Percentiles rank a stretch among this genome's conserved stretches.
phyloP scores from a whole-genome alignment of 352 stramenopile genomes.

The Globisporangium solare region DNA sequence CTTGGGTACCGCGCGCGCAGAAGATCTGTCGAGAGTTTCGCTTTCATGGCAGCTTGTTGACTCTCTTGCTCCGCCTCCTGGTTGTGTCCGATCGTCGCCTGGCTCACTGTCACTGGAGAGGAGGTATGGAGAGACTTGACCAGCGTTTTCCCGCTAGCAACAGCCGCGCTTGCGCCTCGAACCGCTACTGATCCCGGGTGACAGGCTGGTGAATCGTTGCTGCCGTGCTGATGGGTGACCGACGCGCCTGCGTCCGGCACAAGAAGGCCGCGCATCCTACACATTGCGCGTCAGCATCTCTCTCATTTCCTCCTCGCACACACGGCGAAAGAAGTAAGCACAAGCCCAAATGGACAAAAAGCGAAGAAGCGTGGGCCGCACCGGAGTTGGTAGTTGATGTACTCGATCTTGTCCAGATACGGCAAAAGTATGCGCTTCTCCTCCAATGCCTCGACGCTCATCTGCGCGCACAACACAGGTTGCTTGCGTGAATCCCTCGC shows the following conservation, averaged over 20 bases:
- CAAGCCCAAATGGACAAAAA: not conserved
- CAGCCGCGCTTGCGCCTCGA: not conserved
- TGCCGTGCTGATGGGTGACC: too few relatives aligned
- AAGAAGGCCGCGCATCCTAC: not conserved
- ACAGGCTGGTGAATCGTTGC: too few relatives aligned
- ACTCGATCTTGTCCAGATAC: slow-evolving; percentile 86
- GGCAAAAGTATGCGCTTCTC: slow-evolving; percentile 82
- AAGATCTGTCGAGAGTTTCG: slow-evolving; percentile 20
- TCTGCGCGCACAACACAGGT: slow-evolving; percentile 10
- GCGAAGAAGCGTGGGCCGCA: slow-evolving; percentile 16
- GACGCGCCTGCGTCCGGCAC: not conserved
- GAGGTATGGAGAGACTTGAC: not conserved
- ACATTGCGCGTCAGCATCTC: not conserved
- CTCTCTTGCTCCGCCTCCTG: slow-evolving; percentile 4
- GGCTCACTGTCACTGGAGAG: not conserved
- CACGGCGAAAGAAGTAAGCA: not conserved
- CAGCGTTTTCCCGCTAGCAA: not conserved
- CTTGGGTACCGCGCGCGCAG: slow-evolving; percentile 47
- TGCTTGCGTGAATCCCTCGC: too few relatives aligned
- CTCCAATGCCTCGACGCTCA: slow-evolving; percentile 55
- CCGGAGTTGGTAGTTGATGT: slow-evolving; percentile 79
- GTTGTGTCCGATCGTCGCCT: slow-evolving; percentile 5
- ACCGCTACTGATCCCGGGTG: not conserved
- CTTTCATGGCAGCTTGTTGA: slow-evolving; percentile 7
- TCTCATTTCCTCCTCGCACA: not conserved